Percentiles rank a stretch among this genome's conserved stretches.
These are phyloP conservation scores for Catharanthus roseus DNA, from an alignment of 257 asterid genomes.

Conservation along the genomic window DNA sequence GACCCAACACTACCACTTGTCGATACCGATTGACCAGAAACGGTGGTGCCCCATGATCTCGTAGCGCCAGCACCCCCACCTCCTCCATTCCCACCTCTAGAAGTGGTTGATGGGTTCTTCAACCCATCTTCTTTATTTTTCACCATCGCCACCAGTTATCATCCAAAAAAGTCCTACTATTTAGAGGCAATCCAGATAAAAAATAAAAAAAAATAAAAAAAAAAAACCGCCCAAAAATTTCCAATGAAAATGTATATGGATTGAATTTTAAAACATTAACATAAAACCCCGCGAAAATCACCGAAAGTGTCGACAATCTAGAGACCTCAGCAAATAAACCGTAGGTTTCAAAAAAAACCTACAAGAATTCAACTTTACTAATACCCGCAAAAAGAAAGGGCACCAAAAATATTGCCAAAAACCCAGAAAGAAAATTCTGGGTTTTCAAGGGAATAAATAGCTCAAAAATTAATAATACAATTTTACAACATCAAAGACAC, in stretches of 20 bases:
- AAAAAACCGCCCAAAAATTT: constrained; percentile 7
- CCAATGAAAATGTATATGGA: not conserved
- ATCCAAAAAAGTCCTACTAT: constrained; percentile 16
- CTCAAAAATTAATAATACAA: constrained; percentile 1
- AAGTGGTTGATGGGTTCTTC: constrained; percentile 41
- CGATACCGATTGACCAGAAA: constrained; percentile 88
- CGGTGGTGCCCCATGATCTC: constrained; percentile 84
- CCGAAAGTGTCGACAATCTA: constrained; percentile 12
- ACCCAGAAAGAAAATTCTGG: constrained; percentile 7
- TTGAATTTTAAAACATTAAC: not conserved
- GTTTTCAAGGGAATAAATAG: constrained; percentile 9
- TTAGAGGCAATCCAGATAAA: constrained; percentile 8
- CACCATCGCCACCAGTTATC: constrained; percentile 51
- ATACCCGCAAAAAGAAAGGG: not conserved
- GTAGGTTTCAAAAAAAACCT: not conserved
- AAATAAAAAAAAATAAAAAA: not conserved
- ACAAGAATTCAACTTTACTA: not conserved
- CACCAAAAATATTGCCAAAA: not conserved
- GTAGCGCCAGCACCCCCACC: constrained; percentile 65
- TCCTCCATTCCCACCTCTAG: constrained; percentile 38
- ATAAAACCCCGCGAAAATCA: not conserved
- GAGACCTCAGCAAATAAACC: constrained; percentile 3
- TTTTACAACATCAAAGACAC: constrained; percentile 13
- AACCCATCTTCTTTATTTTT: constrained; percentile 66
- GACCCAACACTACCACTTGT: constrained; percentile 95